Evolutionary conservation across 176 grass and related monocot species (phyloP), one percentile per base, ranked within the genome.

Genomic region (Cenchrus americanus): DNA sequence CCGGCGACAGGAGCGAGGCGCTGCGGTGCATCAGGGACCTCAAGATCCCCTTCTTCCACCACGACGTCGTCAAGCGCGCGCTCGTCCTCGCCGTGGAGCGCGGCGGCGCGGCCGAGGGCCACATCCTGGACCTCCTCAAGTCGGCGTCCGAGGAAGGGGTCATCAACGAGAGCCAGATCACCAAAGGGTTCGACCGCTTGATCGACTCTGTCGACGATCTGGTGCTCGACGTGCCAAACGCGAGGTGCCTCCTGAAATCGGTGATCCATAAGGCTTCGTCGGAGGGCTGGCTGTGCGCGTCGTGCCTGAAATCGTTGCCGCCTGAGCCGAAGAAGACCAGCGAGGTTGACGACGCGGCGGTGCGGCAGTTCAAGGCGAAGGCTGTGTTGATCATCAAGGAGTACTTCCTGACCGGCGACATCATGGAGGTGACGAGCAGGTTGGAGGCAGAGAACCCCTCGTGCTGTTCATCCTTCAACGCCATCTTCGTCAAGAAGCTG

Each of bases 31-130:
- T 97, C 80, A 83, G 77, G 73, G 91, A 83, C 64, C 87, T 96
- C 32, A 88, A 90, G 68, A 89, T 96, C 86, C 88, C 94, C 44
- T 96, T 96, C 71, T 96, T 96, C 77, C 89, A 97, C 84, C 91
- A 97, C 41, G 94, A 97, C 71, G 86, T 93, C 50, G 91, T 93
- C 73, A 93, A 97, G 73, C 90, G 90, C 48, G 91, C 86, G 17
- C 80, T 93, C 68, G 66, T 93, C 7, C 85, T 89, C 37, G 91
- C 90, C 65, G 87, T 96, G 78, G 94, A 93, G 84, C 87, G 89
- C 50, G 81, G 87, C 61, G 82, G 79, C 2, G 80, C 57, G 14
- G 69, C 83, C 58, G 78, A 86, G 66, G 83, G 68, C 21, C 77
- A 5, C 46, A 73, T 96, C 84, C 79, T 92, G 55, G 77, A 85